Percentiles rank a stretch among this genome's conserved stretches.
These are phyloP conservation scores for Pythium grandisporangium DNA, from an alignment of 352 stramenopile species.

Conservation along the genomic window DNA sequence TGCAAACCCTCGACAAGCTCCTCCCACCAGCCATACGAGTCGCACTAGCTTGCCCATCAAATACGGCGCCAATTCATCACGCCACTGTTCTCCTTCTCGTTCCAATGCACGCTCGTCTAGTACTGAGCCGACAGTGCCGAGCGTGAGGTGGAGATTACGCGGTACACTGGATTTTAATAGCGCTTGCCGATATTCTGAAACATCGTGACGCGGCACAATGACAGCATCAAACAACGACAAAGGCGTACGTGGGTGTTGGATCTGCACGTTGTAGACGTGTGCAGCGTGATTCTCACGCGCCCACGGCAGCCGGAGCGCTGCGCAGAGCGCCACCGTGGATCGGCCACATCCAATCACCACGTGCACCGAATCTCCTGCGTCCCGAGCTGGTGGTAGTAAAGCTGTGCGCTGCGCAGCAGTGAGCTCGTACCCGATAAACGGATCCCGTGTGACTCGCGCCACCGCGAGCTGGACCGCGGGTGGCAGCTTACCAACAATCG, in stretches of 20 bases:
- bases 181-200: slow-evolving; percentile 15
- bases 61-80: background rate
- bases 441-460: slow-evolving; percentile 21
- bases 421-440: slow-evolving; percentile 38
- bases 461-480: slow-evolving; percentile 29
- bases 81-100: slow-evolving; percentile 11
- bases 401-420: background rate
- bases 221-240: slow-evolving; percentile 55
- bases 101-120: slow-evolving; percentile 1
- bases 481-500: slow-evolving; percentile 18
- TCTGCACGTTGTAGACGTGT: slow-evolving; percentile 57
- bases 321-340: slow-evolving; percentile 54
- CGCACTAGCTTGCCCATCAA: slow-evolving; percentile 6
- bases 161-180: background rate
- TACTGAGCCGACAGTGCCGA: slow-evolving; percentile 33
- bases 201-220: slow-evolving; percentile 48
- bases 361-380: slow-evolving; percentile 4
- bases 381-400: slow-evolving; percentile 1
- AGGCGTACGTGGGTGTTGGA: slow-evolving; percentile 57
- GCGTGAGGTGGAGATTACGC: slow-evolving; percentile 33
- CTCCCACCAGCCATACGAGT: slow-evolving; percentile 51
- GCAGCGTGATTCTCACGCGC: background rate
- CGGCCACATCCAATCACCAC: slow-evolving; percentile 67
- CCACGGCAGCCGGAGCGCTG: slow-evolving; percentile 26
- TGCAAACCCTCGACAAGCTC: slow-evolving; percentile 49